These are phyloP conservation scores for Adansonia gregorii DNA, from an alignment of 441 rosid genomes.

Conservation along the genomic window DNA sequence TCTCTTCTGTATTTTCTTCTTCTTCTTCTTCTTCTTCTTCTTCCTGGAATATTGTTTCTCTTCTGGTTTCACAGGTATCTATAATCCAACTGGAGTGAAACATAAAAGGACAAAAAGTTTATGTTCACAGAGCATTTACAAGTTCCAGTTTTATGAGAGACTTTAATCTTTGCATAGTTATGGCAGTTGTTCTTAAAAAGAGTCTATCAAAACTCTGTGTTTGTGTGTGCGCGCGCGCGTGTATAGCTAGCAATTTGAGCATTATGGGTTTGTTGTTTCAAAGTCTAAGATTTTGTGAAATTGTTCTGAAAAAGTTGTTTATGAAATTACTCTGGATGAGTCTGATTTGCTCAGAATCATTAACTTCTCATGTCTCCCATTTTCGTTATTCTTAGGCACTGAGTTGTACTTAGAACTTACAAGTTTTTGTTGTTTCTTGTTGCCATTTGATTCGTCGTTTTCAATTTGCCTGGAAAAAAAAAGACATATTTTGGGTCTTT, in stretches of 20 bases:
- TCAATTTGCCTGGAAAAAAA: neutral
- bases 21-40: too few relatives aligned
- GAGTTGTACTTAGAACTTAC: too few relatives aligned
- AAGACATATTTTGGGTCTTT: neutral
- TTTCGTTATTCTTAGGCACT: neutral
- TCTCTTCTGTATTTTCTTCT: too few relatives aligned
- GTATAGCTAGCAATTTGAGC: neutral
- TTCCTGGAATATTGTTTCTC: too few relatives aligned
- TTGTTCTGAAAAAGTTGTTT: neutral
- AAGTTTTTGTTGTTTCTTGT: neutral
- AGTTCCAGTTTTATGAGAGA: neutral
- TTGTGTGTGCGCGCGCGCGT: too few relatives aligned
- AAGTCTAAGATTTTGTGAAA: neutral
- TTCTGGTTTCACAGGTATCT: too few relatives aligned
- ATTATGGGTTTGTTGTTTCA: neutral
- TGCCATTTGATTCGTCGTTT: neutral
- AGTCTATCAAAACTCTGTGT: neutral
- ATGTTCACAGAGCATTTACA: neutral
- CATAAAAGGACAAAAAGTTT: neutral
- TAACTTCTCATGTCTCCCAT: neutral
- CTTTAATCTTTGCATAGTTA: neutral
- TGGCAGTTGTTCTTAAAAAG: neutral
- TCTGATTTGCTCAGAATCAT: conserved; percentile 1
- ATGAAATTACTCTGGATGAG: neutral
- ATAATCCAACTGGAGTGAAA: neutral